Percentiles rank a stretch among this genome's conserved stretches.
Conservation (phyloP, 2,329 filamentous ascomycete species). For the Chaetomium olivaceum region DNA sequence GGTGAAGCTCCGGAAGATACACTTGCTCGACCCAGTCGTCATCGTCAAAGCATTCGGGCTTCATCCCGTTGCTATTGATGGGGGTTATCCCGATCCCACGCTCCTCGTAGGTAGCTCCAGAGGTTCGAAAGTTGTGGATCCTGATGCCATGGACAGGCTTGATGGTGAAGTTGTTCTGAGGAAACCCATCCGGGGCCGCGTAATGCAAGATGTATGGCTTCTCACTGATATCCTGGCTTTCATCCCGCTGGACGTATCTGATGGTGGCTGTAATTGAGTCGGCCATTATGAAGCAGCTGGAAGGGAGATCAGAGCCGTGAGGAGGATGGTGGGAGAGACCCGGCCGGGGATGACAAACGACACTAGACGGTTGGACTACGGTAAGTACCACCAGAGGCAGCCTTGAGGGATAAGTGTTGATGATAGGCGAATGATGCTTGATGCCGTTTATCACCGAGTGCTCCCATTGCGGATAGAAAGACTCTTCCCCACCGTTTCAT, state of each 20-base stretch:
- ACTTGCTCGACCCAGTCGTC: constrained; percentile 5
- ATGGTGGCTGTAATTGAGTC: constrained; percentile 2
- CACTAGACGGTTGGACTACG: not conserved
- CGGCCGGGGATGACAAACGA: not conserved
- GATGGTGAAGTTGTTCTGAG: constrained; percentile 8
- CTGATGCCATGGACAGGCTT: constrained; percentile 5
- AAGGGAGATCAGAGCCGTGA: not conserved
- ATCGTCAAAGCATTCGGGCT: constrained; percentile 3
- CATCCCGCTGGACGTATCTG: constrained; percentile 8
- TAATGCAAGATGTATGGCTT: constrained; percentile 5
- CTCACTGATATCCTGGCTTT: not conserved
- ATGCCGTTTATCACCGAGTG: not conserved
- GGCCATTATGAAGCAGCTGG: not conserved
- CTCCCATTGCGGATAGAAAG: not conserved
- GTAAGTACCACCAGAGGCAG: not conserved
- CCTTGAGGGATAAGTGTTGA: not conserved
- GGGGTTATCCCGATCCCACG: not conserved
- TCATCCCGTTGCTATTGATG: not conserved
- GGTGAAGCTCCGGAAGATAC: not conserved
- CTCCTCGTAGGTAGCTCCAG: not conserved
- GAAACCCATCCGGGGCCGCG: not conserved
- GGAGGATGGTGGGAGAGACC: not conserved
- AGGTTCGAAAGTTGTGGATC: constrained; percentile 1
- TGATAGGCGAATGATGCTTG: not conserved
- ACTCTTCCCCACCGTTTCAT: not conserved